Base-by-base conservation (phyloP, 2,329 filamentous ascomycete species). In the Magnaporthales sp. region DNA sequence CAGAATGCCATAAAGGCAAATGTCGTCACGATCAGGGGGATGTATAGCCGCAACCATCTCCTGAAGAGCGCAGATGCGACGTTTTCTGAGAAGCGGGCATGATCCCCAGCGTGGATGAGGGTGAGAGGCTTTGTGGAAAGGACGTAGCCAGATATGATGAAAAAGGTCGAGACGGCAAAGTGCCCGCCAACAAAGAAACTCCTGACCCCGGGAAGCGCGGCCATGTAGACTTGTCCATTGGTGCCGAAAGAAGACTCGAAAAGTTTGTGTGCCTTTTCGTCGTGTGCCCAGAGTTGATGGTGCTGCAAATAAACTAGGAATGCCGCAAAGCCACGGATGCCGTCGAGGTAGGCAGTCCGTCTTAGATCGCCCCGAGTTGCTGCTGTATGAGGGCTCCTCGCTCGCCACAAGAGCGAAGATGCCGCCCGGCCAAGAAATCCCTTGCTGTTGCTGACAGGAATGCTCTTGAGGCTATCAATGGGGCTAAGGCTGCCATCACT, bases 301-400 rank as follows among this genome's bases (percentile, higher is more conserved):
- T 89, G 86, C 66, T 88, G 84, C 70, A 83, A 79, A 74, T 89
- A 90, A 15, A 91, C 88, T 30, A 90, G 73, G 31, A 91, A 80
- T 2, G 88, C 86, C 4, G 88, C 87, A 68, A 90, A 89, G 3
- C 89, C 88, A 72, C 89, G 79, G 15, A 91, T 77, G 15, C 88
- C 88, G 70, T 91, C 88, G 24, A 88, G 79, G 70, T 85, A 88
- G n/a, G 86, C 84, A 5, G 86, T 88, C 22, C 78, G 77, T 7
- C 83, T 77, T 15, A 81, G 74, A 13, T 65, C 54, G 5, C 64
- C 27, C 8, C 51, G 51, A 3, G 22, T 24, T 19, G 63, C 27
- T 5, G 27, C 51, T 3, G 38, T 22, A 8, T 30, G 64, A 1
- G 64, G 58, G 51, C 38, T 65, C 9, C 54, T n/a, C 7, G 27